Conservation (phyloP, 441 rosid genomes). For the Croton setiger region DNA sequence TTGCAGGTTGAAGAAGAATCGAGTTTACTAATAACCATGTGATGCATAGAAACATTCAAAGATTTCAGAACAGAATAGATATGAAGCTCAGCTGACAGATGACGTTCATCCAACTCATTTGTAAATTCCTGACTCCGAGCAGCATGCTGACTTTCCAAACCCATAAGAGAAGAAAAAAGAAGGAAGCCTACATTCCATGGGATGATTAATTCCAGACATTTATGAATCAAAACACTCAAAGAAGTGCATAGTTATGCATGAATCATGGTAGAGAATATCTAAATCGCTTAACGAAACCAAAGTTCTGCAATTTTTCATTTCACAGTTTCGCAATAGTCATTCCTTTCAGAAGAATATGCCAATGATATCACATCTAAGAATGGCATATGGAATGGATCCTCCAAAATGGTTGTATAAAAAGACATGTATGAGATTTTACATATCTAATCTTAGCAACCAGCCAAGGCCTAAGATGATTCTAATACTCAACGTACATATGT, state of each 20-base stretch:
- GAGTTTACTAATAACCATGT: too few species aligned
- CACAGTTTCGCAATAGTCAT: background rate
- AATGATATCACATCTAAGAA: too few species aligned
- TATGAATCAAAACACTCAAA: background rate
- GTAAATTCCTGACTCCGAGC: background rate
- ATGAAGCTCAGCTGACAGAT: background rate
- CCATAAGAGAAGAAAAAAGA: background rate
- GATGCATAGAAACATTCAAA: background rate
- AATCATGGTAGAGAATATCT: background rate
- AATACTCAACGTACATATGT: background rate
- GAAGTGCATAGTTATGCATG: background rate
- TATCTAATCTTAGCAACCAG: background rate
- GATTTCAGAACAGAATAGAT: background rate
- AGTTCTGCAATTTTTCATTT: background rate
- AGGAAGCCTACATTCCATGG: background rate
- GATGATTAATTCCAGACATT: background rate
- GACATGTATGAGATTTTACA: background rate
- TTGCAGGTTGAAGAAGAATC: too few species aligned
- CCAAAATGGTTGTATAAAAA: background rate
- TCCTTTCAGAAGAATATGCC: background rate
- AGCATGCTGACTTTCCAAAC: background rate
- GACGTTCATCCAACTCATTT: background rate
- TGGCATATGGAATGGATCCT: background rate
- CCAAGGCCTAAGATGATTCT: background rate
- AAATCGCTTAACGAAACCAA: background rate